These are phyloP conservation scores for Verbena officinalis DNA, from an alignment of 257 asterid genomes.

Conservation along the genomic window DNA sequence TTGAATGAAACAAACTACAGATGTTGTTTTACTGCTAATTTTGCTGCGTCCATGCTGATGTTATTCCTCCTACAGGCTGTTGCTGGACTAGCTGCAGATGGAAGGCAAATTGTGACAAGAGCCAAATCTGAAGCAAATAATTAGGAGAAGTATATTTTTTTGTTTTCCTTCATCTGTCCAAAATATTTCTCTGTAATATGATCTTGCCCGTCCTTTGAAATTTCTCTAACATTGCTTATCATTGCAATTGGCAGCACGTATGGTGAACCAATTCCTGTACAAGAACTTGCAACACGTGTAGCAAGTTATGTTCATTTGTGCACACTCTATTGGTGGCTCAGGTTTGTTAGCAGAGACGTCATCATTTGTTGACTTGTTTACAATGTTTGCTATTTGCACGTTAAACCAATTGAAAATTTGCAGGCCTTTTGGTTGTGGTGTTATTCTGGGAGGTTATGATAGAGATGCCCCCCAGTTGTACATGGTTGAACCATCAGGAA, in stretches of 20 bases:
- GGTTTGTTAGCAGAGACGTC: constrained; percentile 42
- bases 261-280: constrained; percentile 85
- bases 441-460: constrained; percentile 90
- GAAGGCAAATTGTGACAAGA: constrained; percentile 86
- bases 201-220: neutral
- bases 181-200: neutral
- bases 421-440: constrained; percentile 97
- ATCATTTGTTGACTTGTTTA: neutral
- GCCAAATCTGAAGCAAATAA: constrained; percentile 87
- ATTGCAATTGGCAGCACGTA: constrained; percentile 56
- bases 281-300: constrained; percentile 90
- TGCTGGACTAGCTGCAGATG: constrained; percentile 96
- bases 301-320: constrained; percentile 96
- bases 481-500: constrained; percentile 92
- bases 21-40: neutral
- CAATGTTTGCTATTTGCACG: constrained; percentile 7
- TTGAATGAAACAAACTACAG: neutral
- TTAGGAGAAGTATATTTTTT: constrained; percentile 62
- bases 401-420: constrained; percentile 26
- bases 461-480: constrained; percentile 93
- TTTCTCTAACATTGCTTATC: neutral
- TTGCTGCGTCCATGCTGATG: neutral
- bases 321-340: constrained; percentile 99
- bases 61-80: constrained; percentile 58
- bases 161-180: neutral